Evolutionary conservation across 257 asterid genomes (phyloP), one percentile per base, ranked within the genome.

Genomic region (Rehmannia glutinosa): DNA sequence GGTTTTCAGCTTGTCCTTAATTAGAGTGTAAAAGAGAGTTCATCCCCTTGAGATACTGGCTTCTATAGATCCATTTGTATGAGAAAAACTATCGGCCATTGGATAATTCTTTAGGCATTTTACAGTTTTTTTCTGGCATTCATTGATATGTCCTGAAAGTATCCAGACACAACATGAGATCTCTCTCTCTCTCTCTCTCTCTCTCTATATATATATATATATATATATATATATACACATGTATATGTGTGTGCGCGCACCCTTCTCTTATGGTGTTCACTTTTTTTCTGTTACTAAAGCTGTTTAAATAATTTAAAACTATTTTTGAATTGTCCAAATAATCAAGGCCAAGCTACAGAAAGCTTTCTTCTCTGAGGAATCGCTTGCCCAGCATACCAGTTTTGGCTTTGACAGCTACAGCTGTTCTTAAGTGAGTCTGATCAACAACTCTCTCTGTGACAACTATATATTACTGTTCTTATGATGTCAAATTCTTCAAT

Each of bases 321-420:
- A 41, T 62, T 61, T 64, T 24, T 12, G 50, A 47, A 52, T 36
- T 74, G 53, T 78, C 36, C 24, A 36, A 67, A 53, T 72, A 58
- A 64, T 62, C 63, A 70, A 92, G 98, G 95, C 98, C 98, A 47
- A 92, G 96, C 85, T 92, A 92, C 80, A 80, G 97, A 61, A 92
- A 89, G 78, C 96, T 92, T 72, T 85, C 95, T 76, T 78, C 84
- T 42, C 67, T 92, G 79, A 87, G 97, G 80, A 74, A 76, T 66
- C 81, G 56, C 54, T 73, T 92, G 28, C 89, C 97, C 30, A 58
- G 79, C 66, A 72, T 89, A 75, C 98, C 98, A 69, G 73, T 92
- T 69, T 57, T 92, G 82, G 98, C 97, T 19, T 78, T 92, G 91
- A 92, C 98, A 58, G 98, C 98, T 73, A 92, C 98, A 64, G 98